Evolutionary conservation across 768 basidiomycete species (phyloP).

Genomic region (Hericium coralloides): DNA sequence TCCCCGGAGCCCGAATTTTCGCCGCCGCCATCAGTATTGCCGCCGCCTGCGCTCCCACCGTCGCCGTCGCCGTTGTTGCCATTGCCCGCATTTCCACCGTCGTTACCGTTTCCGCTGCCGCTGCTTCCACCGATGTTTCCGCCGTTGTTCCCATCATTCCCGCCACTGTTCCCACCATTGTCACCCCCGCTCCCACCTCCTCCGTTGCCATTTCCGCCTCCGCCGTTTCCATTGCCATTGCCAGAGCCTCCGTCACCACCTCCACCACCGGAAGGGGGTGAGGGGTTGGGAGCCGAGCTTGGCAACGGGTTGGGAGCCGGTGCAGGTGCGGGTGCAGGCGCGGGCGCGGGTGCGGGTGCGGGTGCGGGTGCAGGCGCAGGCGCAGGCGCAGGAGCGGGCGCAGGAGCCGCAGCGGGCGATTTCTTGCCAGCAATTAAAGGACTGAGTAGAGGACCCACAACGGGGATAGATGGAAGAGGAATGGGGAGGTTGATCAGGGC

Average conservation of each 20-base stretch:
- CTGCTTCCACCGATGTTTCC: background rate
- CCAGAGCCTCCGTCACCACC: background rate
- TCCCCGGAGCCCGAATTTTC: background rate
- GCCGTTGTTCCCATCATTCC: background rate
- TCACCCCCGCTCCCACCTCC: background rate
- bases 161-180: background rate
- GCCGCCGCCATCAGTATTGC: background rate
- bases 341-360: too few species aligned
- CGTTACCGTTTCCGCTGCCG: slow-evolving; percentile 5
- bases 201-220: background rate
- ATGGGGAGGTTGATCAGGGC: slow-evolving; percentile 1
- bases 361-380: background rate
- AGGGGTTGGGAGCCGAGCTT: background rate
- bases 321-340: too few species aligned
- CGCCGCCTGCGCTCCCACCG: slow-evolving; percentile 1
- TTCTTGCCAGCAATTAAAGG: slow-evolving; percentile 12
- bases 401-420: slow-evolving; percentile 2
- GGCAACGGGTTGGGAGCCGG: too few species aligned
- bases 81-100: background rate
- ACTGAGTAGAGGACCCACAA: slow-evolving; percentile 27
- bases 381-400: background rate
- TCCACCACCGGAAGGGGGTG: background rate
- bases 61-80: background rate
- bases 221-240: background rate
- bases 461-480: slow-evolving; percentile 7